Percentiles rank a stretch among this genome's conserved stretches.
Conservation (phyloP, 2,329 filamentous ascomycete genomes). For the Gremmenia infestans region DNA sequence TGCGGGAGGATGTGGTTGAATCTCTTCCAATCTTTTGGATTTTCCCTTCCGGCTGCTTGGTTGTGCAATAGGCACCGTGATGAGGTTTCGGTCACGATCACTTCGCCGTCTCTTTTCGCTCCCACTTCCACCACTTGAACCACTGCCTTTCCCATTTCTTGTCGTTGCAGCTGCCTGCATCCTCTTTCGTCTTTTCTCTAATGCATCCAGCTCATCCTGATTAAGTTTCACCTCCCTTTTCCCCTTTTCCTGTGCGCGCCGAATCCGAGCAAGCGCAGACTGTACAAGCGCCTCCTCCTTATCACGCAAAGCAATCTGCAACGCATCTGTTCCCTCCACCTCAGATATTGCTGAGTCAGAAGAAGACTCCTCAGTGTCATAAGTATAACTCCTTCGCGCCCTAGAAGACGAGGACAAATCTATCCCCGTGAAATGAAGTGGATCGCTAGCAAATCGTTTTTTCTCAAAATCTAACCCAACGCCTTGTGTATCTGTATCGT, state of each 20-base stretch:
- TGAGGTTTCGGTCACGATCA: conserved; percentile 15
- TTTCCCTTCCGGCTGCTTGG: conserved; percentile 29
- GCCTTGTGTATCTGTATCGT: conserved; percentile 51
- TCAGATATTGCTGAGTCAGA: conserved; percentile 36
- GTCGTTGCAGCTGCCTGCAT: conserved; percentile 33
- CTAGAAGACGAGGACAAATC: conserved; percentile 43
- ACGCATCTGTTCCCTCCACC: conserved; percentile 46
- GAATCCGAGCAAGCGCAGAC: conserved; percentile 74
- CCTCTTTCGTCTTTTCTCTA: conserved; percentile 64
- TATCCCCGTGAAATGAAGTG: conserved; percentile 55
- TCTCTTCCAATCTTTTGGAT: conserved; percentile 31
- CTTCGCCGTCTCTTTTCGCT: conserved; percentile 25
- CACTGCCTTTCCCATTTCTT: conserved; percentile 21
- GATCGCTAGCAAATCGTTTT: conserved; percentile 53
- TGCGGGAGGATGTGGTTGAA: conserved; percentile 26
- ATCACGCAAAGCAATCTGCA: conserved; percentile 53
- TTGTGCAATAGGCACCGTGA: conserved; percentile 27
- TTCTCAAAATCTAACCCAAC: conserved; percentile 45
- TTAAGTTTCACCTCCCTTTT: conserved; percentile 75
- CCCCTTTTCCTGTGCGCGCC: conserved; percentile 69
- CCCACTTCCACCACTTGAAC: conserved; percentile 23
- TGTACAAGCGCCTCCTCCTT: conserved; percentile 73
- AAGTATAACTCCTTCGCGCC: conserved; percentile 26
- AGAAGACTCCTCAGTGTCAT: conserved; percentile 43
- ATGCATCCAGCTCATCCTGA: conserved; percentile 72